Evolutionary conservation across 2,329 filamentous ascomycete species (phyloP).

Genomic region (Fusarium piperis): DNA sequence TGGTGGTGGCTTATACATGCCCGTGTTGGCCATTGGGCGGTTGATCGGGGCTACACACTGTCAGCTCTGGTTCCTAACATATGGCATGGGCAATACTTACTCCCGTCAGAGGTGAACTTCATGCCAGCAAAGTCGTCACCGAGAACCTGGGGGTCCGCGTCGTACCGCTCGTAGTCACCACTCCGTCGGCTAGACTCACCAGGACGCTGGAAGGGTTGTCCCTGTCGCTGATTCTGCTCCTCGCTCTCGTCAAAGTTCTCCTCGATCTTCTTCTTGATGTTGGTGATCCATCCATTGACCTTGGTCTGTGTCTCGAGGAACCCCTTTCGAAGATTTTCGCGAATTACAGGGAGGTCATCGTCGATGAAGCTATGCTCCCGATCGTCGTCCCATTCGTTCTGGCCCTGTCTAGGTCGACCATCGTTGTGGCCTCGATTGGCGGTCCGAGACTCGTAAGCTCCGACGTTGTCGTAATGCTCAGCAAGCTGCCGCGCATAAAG

Average conservation of each 20-base stretch:
- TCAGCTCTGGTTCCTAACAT: conserved; percentile 22
- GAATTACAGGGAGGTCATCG: conserved; percentile 92
- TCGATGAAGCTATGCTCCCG: conserved; percentile 92
- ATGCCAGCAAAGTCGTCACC: conserved; percentile 87
- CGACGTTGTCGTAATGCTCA: conserved; percentile 81
- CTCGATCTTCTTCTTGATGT: conserved; percentile 91
- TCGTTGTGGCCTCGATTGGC: conserved; percentile 52
- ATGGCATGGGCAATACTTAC: conserved; percentile 54
- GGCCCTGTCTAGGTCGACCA: conserved; percentile 50
- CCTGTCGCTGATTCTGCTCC: conserved; percentile 47
- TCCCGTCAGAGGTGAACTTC: conserved; percentile 69
- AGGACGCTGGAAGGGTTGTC: conserved; percentile 57
- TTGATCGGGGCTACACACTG: conserved; percentile 49
- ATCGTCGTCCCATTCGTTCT: conserved; percentile 60
- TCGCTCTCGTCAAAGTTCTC: conserved; percentile 83
- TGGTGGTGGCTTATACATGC: conserved; percentile 78
- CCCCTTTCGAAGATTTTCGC: conserved; percentile 91
- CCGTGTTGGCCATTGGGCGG: conserved; percentile 77
- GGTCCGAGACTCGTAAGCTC: conserved; percentile 67
- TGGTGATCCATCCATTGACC: conserved; percentile 92
- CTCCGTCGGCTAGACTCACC: conserved; percentile 75
- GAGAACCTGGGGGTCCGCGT: conserved; percentile 90
- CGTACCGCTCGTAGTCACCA: conserved; percentile 90
- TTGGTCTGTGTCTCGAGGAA: conserved; percentile 94
- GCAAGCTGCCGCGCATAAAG: conserved; percentile 91